These are phyloP conservation scores for Colletotrichum cuscutae DNA, from an alignment of 2,329 filamentous ascomycete genomes.

Conservation along the genomic window DNA sequence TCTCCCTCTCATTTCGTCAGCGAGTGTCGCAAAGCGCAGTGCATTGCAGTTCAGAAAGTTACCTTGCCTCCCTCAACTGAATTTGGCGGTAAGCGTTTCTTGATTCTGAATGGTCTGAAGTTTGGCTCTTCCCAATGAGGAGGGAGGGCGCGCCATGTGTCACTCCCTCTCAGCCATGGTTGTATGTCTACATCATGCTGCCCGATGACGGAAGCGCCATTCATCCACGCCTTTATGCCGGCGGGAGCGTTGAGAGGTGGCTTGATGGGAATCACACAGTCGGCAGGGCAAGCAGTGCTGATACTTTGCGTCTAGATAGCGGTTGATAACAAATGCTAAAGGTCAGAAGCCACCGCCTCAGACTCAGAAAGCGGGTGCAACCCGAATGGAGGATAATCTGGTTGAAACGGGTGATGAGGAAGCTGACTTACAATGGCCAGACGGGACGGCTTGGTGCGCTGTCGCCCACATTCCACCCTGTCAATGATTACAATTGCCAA, in stretches of 20 bases:
- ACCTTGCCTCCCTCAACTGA: neutral
- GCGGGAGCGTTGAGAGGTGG: neutral
- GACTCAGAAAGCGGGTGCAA: neutral
- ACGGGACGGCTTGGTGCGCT: neutral
- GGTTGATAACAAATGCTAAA: neutral
- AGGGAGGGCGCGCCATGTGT: neutral
- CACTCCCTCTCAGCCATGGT: neutral
- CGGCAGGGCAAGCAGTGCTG: neutral
- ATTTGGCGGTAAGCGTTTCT: neutral
- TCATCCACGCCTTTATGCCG: neutral
- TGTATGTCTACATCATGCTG: conserved; percentile 10
- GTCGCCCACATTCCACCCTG: neutral
- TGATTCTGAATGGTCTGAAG: neutral
- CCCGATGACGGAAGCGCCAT: neutral
- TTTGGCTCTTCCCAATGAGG: neutral
- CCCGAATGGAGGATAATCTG: neutral
- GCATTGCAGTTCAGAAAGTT: neutral
- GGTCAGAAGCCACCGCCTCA: neutral
- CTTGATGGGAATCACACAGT: neutral
- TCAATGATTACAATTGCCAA: neutral
- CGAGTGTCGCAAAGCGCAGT: neutral
- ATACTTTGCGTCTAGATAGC: neutral
- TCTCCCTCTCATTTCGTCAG: conserved; percentile 8
- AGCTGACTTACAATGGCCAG: conserved; percentile 10
- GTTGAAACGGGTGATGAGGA: conserved; percentile 1